Evolutionary conservation across 1,284 basidiomycete genomes (phyloP), one percentile per base, ranked within the genome.

Genomic region (Rhodotorula sp.): DNA sequence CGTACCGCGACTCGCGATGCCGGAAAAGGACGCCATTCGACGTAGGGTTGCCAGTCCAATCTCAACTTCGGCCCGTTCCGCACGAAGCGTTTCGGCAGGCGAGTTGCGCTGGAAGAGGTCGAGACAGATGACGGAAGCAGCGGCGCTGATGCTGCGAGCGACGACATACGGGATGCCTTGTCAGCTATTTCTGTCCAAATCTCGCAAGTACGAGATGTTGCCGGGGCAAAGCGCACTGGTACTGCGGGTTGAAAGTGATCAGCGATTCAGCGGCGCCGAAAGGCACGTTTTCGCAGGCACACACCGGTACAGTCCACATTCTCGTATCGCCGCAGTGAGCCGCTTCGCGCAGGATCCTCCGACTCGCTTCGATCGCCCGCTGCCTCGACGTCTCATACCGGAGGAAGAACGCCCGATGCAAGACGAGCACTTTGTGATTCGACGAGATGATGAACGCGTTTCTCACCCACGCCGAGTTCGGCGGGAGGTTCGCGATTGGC

Each of bases 381-480:
- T 22, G 29, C 55, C 55, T 46, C 45, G 64, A 70, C 42, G 37
- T 56, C 56, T 66, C 64, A 49, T 51, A 67, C 6, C 66, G 60
- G 8, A 68, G 68, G 29, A 75, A 69, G 56, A 75, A 74, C 5
- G 61, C 53, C 30, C 73, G 73, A n/a, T 74, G 73, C 8, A 71
- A 54, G 20, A 60, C 55, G 22, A 75, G 54, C 15, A 68, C 51
- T 56, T 75, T 75, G 64, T 75, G 67, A 22, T 55, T 22, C 20
- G 44, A 48, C 30, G 49, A 56, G 30, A 68, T 64, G 33, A 30
- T 24, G 44, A 64, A 68, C 17, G 67, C 64, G 15, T 62, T 55
- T 15, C 67, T 48, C 49, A 60, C 44, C 62, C 67, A 60, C 12
- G 48, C 56, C 46, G 55, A 45, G 42, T 61, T 64, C 18, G 67